A percentile compares a stretch with the other conserved stretches of the same genome.
Evolutionary conservation across 2,329 filamentous ascomycete species (phyloP).

Genomic region (Parafenestella ontariensis): DNA sequence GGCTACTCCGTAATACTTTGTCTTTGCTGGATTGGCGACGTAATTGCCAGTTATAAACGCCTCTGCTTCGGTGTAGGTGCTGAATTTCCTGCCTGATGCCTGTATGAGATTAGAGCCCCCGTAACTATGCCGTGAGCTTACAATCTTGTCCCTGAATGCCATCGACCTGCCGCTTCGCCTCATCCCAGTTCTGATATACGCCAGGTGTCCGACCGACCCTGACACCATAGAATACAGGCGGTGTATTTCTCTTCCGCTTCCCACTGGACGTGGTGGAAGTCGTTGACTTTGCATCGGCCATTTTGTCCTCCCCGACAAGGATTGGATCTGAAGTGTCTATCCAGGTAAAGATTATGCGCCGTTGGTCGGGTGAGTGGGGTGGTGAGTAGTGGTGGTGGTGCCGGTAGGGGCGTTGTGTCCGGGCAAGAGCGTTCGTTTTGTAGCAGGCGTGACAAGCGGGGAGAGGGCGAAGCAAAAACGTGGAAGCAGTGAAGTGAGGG

Average conservation of each 20-base stretch:
- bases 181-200: conserved; percentile 68
- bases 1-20: conserved; percentile 68
- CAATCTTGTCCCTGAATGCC: conserved; percentile 58
- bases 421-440: neutral
- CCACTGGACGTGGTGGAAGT: conserved; percentile 44
- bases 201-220: conserved; percentile 66
- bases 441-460: neutral
- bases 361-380: neutral
- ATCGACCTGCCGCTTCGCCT: conserved; percentile 67
- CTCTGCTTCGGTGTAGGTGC: conserved; percentile 75
- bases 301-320: conserved; percentile 10
- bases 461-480: neutral
- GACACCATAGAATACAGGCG: conserved; percentile 69
- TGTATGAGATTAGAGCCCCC: conserved; percentile 1
- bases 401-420: neutral
- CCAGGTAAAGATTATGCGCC: conserved; percentile 6
- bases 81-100: conserved; percentile 78
- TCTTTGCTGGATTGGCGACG: conserved; percentile 49
- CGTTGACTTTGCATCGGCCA: conserved; percentile 28
- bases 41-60: conserved; percentile 68
- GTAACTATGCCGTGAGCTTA: conserved; percentile 23
- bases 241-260: conserved; percentile 62
- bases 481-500: neutral
- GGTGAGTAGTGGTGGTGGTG: neutral
- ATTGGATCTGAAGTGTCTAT: conserved; percentile 5